A percentile compares a stretch with the other conserved stretches of the same genome.
These are phyloP conservation scores for Cystofilobasidium ferigula DNA, from an alignment of 768 basidiomycete genomes.

Conservation along the genomic window DNA sequence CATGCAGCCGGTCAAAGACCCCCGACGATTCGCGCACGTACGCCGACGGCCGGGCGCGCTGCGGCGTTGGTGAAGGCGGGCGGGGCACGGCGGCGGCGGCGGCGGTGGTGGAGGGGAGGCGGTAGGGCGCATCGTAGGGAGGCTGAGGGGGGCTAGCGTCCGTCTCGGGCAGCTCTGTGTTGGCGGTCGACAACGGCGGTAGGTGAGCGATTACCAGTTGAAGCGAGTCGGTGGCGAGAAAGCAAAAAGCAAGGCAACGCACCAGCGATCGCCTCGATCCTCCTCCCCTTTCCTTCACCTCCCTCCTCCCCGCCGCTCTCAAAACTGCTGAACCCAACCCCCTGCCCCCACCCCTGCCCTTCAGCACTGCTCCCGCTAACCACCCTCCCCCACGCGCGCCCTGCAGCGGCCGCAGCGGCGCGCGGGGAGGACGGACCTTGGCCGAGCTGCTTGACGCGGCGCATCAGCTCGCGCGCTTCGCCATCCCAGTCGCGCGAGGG, in stretches of 20 bases:
- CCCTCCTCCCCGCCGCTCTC: no score
- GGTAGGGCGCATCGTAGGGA: neutral
- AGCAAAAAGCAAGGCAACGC: neutral
- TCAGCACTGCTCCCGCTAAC: neutral
- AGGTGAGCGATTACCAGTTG: neutral
- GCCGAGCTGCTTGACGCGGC: constrained; percentile 28
- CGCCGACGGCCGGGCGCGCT: constrained; percentile 10
- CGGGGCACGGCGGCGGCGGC: neutral
- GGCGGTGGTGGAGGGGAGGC: neutral
- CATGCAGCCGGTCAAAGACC: constrained; percentile 4
- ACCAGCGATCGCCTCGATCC: neutral
- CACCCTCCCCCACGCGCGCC: neutral
- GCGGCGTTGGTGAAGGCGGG: no score
- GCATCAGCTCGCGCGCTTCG: constrained; percentile 34
- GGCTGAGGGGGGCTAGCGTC: neutral
- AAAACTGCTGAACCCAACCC: neutral
- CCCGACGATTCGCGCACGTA: constrained; percentile 19
- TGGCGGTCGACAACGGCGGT: neutral
- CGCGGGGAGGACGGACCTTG: neutral
- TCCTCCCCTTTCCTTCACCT: neutral
- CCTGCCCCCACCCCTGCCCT: neutral
- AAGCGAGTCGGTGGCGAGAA: no score
- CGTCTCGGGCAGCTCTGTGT: neutral
- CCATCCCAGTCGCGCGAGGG: constrained; percentile 34
- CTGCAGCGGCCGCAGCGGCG: neutral